phyloP scores from a whole-genome alignment of 2,329 filamentous ascomycete genomes.

The Cercospora zeae-maydis region DNA sequence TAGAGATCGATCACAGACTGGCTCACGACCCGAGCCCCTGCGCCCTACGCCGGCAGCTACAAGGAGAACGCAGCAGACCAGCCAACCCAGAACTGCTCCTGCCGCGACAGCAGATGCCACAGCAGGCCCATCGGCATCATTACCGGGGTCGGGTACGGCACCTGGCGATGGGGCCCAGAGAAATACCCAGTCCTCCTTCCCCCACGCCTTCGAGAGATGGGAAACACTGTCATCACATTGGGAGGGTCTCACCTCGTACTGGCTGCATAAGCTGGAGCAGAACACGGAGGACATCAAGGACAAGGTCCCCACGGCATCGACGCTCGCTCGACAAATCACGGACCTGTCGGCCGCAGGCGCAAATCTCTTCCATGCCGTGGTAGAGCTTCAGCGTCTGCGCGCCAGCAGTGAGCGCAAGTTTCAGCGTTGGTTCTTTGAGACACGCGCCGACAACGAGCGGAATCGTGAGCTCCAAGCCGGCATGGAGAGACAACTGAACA shows the following conservation, averaged over 20 bases:
- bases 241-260: slow-evolving; percentile 96
- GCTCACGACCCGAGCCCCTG: slow-evolving; percentile 25
- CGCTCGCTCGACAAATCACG: slow-evolving; percentile 89
- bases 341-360: slow-evolving; percentile 96
- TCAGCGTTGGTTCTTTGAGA: slow-evolving; percentile 98
- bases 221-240: slow-evolving; percentile 95
- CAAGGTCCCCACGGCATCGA: slow-evolving; percentile 72
- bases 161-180: slow-evolving; percentile 24
- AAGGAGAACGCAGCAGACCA: slow-evolving; percentile 26
- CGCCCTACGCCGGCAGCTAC: slow-evolving; percentile 20
- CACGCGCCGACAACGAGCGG: slow-evolving; percentile 79
- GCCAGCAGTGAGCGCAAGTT: slow-evolving; percentile 97
- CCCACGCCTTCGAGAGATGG: slow-evolving; percentile 97
- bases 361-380: slow-evolving; percentile 95
- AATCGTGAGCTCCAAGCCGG: slow-evolving; percentile 77
- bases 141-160: slow-evolving; percentile 17
- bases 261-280: slow-evolving; percentile 88
- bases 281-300: slow-evolving; percentile 80
- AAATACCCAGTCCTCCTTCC: slow-evolving; percentile 65
- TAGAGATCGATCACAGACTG: slow-evolving; percentile 21
- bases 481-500: slow-evolving; percentile 69
- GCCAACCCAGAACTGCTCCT: slow-evolving; percentile 23
- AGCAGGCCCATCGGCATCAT: slow-evolving; percentile 20
- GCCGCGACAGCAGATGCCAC: slow-evolving; percentile 19
- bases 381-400: slow-evolving; percentile 87